phyloP scores from a whole-genome alignment of 2,329 filamentous ascomycete genomes.

The Talaromyces verruculosus region DNA sequence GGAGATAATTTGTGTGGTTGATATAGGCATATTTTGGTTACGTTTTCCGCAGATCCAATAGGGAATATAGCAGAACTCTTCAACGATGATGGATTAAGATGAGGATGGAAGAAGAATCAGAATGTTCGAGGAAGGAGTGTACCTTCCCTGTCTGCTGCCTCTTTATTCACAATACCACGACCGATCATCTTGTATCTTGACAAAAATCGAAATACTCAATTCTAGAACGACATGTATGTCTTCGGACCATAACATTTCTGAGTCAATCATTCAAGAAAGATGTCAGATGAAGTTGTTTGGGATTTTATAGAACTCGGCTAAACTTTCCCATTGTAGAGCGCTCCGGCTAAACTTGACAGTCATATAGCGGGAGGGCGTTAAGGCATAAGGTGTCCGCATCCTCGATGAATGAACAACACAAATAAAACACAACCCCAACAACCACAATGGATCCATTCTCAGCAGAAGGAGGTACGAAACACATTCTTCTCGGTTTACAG shows the following conservation, averaged over 20 bases:
- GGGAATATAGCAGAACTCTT: not conserved
- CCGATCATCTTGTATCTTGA: not conserved
- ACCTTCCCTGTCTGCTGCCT: too few relatives aligned
- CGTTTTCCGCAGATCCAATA: not conserved
- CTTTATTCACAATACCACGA: not conserved
- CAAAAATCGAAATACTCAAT: not conserved
- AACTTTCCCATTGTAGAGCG: not conserved
- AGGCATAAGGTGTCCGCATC: slow-evolving; percentile 6
- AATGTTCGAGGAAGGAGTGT: not conserved
- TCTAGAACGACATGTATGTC: not conserved
- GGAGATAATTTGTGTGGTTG: not conserved
- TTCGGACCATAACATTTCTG: not conserved
- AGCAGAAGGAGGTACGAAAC: slow-evolving; percentile 57
- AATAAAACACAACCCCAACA: slow-evolving; percentile 12
- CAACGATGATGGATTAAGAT: too few relatives aligned
- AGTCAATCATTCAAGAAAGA: not conserved
- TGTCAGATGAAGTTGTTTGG: not conserved
- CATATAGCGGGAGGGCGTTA: not conserved
- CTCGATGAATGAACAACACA: slow-evolving; percentile 2
- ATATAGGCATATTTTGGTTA: not conserved
- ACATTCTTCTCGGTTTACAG: too few relatives aligned
- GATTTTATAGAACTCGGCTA: slow-evolving; percentile 1
- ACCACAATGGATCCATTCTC: slow-evolving; percentile 61
- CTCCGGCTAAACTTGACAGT: slow-evolving; percentile 4
- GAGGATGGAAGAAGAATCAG: too few relatives aligned